phyloP scores from a whole-genome alignment of 257 asterid genomes.

The Solanum okadae region DNA sequence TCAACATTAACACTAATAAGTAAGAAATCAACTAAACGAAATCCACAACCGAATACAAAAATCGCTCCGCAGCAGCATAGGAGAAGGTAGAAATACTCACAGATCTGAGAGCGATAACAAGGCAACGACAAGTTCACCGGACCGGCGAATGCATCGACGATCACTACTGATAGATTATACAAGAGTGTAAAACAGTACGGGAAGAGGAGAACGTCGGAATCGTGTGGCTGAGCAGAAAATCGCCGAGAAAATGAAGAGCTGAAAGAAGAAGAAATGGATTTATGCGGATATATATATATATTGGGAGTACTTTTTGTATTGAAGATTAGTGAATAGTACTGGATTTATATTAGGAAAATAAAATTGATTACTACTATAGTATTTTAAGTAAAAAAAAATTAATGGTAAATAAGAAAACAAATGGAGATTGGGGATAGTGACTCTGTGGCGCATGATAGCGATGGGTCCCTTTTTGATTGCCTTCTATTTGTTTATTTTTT shows the following conservation, averaged over 20 bases:
- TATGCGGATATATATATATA: slow-evolving; percentile 1
- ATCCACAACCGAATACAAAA: not conserved
- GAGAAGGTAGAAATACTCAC: not conserved
- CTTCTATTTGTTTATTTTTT: not conserved
- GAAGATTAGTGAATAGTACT: not conserved
- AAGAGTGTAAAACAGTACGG: not conserved
- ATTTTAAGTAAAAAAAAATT: not conserved
- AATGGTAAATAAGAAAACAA: not conserved
- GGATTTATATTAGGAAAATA: not conserved
- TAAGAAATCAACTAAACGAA: not conserved
- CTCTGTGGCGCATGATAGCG: slow-evolving; percentile 35
- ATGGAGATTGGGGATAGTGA: slow-evolving; percentile 7
- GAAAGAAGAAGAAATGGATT: not conserved
- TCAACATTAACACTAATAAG: not conserved
- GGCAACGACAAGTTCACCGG: slow-evolving; percentile 16
- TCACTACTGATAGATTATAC: not conserved
- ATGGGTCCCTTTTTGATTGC: slow-evolving; percentile 8
- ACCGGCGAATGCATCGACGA: slow-evolving; percentile 11
- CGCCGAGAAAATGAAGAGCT: not conserved
- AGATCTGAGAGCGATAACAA: slow-evolving; percentile 22
- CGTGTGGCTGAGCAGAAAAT: not conserved
- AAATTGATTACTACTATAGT: not conserved
- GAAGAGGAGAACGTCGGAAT: not conserved
- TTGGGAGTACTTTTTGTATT: not conserved
- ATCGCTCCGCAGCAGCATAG: not conserved